Evolutionary conservation across 2,329 filamentous ascomycete genomes (phyloP), one percentile per base, ranked within the genome.

Genomic region (Torrubiellomyces zombiae): DNA sequence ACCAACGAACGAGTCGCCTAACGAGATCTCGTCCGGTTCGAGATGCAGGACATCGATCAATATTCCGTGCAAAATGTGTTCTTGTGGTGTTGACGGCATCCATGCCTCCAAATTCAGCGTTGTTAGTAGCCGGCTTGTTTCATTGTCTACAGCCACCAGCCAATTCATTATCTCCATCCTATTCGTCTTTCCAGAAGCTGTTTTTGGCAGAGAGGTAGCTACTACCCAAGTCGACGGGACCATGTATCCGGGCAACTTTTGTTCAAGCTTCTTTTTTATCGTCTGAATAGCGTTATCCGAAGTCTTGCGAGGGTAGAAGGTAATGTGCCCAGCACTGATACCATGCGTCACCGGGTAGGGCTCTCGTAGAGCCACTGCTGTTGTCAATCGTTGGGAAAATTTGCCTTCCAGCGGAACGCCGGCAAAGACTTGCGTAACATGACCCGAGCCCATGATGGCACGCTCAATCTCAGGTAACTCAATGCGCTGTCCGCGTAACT

Each of bases 381-480:
- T n/a, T n/a, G n/a, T n/a, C n/a, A n/a, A n/a, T n/a, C n/a, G n/a
- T n/a, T n/a, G n/a, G n/a, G n/a, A n/a, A n/a, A n/a, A n/a, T n/a
- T n/a, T n/a, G n/a, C n/a, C n/a, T n/a, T n/a, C n/a, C n/a, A n/a
- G n/a, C n/a, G n/a, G n/a, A n/a, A n/a, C n/a, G n/a, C n/a, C n/a
- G 11, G 16, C 14, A 7, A 21, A 12, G 10, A 16, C 18, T 8
- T 28, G 18, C 6, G 22, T 11, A 9, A 13, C 22, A 6, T 8
- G 8, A 7, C 16, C 11, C 7, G 21, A 13, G 15, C 27, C 14
- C 10, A 11, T 13, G n/a, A 21, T 21, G 11, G n/a, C 14, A 13
- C 24, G 19, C 16, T 28, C 23, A 9, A 28, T 20, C 23, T 28
- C 27, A 16, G 18, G 18, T 9, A 28, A 23, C 7, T 28, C 27